Evolutionary conservation across 1,284 basidiomycete species (phyloP).

Genomic region (Fomitopsis schrenkii): DNA sequence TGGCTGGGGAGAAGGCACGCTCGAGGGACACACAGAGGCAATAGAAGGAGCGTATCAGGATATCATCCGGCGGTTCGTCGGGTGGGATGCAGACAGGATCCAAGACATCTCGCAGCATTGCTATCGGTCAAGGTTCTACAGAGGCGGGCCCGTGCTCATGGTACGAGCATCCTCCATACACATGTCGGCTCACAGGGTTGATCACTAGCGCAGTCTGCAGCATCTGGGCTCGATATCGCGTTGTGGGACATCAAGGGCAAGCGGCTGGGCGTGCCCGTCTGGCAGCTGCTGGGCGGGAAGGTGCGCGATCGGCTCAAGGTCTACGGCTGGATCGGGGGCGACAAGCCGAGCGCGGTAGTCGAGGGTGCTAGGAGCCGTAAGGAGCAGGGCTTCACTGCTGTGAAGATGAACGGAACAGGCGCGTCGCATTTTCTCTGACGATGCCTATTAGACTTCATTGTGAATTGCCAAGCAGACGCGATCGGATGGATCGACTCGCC

Average conservation of each 20-base stretch:
- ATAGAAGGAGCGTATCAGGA: constrained; percentile 70
- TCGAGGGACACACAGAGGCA: constrained; percentile 74
- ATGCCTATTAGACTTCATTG: no score
- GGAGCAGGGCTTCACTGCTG: constrained; percentile 69
- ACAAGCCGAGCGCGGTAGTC: constrained; percentile 61
- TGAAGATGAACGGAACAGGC: constrained; percentile 77
- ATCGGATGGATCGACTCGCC: constrained; percentile 50
- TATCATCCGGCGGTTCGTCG: constrained; percentile 58
- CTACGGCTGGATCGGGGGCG: constrained; percentile 74
- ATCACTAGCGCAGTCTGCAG: constrained; percentile 34
- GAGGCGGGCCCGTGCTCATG: constrained; percentile 74
- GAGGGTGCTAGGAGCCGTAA: constrained; percentile 60
- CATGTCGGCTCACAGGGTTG: no score
- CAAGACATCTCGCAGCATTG: constrained; percentile 71
- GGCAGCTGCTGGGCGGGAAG: constrained; percentile 73
- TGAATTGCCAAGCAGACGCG: constrained; percentile 28
- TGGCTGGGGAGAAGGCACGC: constrained; percentile 68
- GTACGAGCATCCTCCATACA: constrained; percentile 30
- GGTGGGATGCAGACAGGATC: constrained; percentile 66
- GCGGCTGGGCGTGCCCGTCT: constrained; percentile 70
- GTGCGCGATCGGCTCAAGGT: constrained; percentile 57
- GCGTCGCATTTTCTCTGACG: constrained; percentile 2
- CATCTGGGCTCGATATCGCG: constrained; percentile 53
- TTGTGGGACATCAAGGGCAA: constrained; percentile 80
- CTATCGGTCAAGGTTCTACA: constrained; percentile 67